phyloP scores from a whole-genome alignment of 306 rosid genomes.

The Aeschynomene evenia region DNA sequence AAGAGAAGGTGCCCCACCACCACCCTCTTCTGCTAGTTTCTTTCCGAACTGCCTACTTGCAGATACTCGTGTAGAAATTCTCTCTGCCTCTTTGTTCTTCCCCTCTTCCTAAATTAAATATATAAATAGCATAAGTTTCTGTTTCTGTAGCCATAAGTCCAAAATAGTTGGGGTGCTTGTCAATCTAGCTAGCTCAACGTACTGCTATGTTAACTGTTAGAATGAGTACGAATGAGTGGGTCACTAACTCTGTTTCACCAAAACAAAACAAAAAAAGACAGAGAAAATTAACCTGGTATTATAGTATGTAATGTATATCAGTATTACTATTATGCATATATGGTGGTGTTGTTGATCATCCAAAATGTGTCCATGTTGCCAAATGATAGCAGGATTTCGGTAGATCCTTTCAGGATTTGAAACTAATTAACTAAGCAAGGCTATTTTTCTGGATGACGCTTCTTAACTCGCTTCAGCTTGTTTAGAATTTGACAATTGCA shows the following conservation, averaged over 20 bases:
- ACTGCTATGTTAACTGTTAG: not conserved
- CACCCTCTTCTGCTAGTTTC: conserved; percentile 49
- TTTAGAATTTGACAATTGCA: conserved; percentile 6
- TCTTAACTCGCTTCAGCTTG: not conserved
- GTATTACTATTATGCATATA: too few relatives aligned
- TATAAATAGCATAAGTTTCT: not conserved
- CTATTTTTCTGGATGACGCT: not conserved
- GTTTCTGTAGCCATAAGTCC: conserved; percentile 11
- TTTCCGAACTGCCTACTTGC: not conserved
- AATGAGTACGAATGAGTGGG: conserved; percentile 15
- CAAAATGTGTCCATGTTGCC: not conserved
- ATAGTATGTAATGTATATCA: conserved; percentile 19
- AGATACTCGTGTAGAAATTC: conserved; percentile 4
- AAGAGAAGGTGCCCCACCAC: conserved; percentile 50
- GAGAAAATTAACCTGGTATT: conserved; percentile 21
- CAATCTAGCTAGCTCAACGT: conserved; percentile 18
- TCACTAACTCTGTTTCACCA: conserved; percentile 7
- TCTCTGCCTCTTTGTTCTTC: not conserved
- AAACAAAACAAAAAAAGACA: not conserved
- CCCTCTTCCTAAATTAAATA: not conserved
- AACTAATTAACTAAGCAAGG: not conserved
- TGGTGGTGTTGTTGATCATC: conserved; percentile 27
- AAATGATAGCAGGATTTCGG: not conserved
- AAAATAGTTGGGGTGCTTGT: conserved; percentile 1
- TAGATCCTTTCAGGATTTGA: not conserved